Conservation (phyloP, 768 basidiomycete species). For the Mycena rosella region DNA sequence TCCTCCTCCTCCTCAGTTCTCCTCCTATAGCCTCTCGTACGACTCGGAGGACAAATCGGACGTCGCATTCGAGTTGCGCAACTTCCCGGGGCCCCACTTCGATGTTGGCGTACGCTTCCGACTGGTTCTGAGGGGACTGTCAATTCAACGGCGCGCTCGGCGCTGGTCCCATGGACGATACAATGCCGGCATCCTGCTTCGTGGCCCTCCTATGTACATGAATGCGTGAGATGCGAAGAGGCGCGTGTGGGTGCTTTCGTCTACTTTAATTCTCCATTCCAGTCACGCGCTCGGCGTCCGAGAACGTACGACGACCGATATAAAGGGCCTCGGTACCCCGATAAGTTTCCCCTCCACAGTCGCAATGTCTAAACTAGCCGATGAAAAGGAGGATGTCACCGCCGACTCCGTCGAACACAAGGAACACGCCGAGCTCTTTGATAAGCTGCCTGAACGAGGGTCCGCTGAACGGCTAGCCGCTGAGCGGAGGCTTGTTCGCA, state of each 20-base stretch:
- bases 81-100: too few relatives aligned
- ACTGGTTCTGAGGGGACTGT: too few relatives aligned
- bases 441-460: conserved; percentile 28
- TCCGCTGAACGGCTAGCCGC: conserved; percentile 48
- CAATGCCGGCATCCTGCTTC: background rate
- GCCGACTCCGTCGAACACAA: conserved; percentile 20
- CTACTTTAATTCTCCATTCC: background rate
- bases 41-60: too few relatives aligned
- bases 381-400: conserved; percentile 10
- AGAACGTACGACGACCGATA: background rate
- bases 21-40: too few relatives aligned
- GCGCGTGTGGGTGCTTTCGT: background rate
- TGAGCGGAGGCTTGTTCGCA: conserved; percentile 64
- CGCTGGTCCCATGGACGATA: too few relatives aligned
- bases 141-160: too few relatives aligned
- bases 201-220: too few relatives aligned
- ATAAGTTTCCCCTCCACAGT: background rate
- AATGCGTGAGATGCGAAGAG: background rate
- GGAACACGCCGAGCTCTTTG: background rate
- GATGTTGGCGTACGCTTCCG: too few relatives aligned
- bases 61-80: too few relatives aligned
- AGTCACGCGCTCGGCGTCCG: background rate
- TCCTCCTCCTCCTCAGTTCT: too few relatives aligned
- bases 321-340: background rate
- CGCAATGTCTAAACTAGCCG: background rate